phyloP scores from a whole-genome alignment of 2,329 filamentous ascomycete species.

The Aspergillus fumigatus region DNA sequence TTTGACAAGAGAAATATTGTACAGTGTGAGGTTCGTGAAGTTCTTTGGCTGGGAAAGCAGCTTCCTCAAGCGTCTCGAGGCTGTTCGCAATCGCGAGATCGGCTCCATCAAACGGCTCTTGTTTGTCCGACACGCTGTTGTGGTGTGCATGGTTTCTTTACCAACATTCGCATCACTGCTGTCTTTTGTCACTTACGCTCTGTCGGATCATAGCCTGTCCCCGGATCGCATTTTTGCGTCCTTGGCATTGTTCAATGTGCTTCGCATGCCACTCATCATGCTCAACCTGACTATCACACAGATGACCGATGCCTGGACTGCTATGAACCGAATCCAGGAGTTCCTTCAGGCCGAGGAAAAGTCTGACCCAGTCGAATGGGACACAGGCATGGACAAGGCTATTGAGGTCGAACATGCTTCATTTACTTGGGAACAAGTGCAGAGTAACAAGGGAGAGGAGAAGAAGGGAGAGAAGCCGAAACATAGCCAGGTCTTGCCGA shows the following conservation, averaged over 20 bases:
- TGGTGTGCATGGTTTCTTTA: constrained; percentile 74
- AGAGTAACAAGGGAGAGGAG: constrained; percentile 16
- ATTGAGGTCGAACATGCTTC: constrained; percentile 55
- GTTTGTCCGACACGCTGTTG: constrained; percentile 78
- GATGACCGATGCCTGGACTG: constrained; percentile 79
- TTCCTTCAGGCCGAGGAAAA: constrained; percentile 81
- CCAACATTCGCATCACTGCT: constrained; percentile 95
- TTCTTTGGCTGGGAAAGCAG: constrained; percentile 93
- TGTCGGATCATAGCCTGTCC: constrained; percentile 59
- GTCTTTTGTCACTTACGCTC: constrained; percentile 75
- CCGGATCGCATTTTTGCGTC: constrained; percentile 84
- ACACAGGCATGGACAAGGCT: constrained; percentile 47
- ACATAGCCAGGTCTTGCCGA: background rate
- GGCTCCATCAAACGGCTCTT: constrained; percentile 77
- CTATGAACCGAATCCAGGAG: constrained; percentile 75
- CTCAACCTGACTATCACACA: constrained; percentile 82
- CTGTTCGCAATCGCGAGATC: constrained; percentile 73
- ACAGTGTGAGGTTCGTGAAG: constrained; percentile 91
- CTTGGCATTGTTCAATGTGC: constrained; percentile 81
- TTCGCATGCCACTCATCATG: constrained; percentile 81
- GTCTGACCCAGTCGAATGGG: constrained; percentile 61
- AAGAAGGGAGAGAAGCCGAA: constrained; percentile 3
- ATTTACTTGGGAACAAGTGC: constrained; percentile 55
- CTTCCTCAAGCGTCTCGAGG: constrained; percentile 71
- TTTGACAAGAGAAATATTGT: constrained; percentile 85